These are phyloP conservation scores for Boletellus emodensis DNA, from an alignment of 768 basidiomycete species.

Conservation along the genomic window DNA sequence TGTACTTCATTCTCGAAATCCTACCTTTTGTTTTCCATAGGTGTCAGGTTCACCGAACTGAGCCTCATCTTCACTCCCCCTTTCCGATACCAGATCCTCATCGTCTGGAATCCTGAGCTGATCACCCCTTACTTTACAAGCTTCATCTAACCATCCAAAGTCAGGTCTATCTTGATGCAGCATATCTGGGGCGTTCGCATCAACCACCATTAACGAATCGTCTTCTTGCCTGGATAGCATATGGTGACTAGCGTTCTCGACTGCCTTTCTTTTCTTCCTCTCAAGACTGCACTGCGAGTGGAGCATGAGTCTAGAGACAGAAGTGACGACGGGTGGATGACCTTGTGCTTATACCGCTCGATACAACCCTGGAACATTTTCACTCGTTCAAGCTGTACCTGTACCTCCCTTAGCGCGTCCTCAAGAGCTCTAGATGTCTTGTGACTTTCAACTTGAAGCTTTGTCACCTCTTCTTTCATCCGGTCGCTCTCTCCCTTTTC, in stretches of 20 bases:
- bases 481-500: conserved; percentile 11
- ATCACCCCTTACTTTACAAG: conserved; percentile 28
- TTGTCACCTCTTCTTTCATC: conserved; percentile 19
- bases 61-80: conserved; percentile 20
- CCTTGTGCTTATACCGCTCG: conserved; percentile 22
- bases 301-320: background rate
- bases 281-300: conserved; percentile 17
- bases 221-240: conserved; percentile 18
- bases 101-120: conserved; percentile 13
- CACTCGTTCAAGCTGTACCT: conserved; percentile 17
- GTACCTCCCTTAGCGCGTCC: conserved; percentile 12
- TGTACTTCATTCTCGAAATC: background rate
- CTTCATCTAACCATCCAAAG: conserved; percentile 26
- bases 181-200: conserved; percentile 23
- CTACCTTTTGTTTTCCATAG: conserved; percentile 10
- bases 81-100: conserved; percentile 10
- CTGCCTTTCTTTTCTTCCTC: conserved; percentile 26
- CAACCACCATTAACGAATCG: conserved; percentile 29
- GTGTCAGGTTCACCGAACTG: background rate
- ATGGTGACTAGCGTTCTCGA: conserved; percentile 12
- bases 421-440: conserved; percentile 16
- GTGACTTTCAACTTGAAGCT: conserved; percentile 22
- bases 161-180: conserved; percentile 11
- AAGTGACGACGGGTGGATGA: conserved; percentile 1
- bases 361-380: conserved; percentile 22